Evolutionary conservation across 1,284 basidiomycete genomes (phyloP).

Genomic region (Athelia sp.): DNA sequence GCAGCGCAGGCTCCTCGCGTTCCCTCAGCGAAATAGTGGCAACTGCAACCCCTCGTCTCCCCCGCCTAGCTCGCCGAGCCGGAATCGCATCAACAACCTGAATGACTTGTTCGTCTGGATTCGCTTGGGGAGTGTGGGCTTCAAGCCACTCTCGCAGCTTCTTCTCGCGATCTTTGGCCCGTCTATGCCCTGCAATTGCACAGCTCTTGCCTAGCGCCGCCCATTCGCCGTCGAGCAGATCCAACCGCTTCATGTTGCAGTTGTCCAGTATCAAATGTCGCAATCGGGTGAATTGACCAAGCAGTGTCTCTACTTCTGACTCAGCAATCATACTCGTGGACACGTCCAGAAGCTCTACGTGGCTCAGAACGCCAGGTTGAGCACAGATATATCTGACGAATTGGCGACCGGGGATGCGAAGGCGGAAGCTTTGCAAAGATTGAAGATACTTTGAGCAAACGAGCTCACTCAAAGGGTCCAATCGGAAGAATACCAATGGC

Average conservation of each 20-base stretch:
- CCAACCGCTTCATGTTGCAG: constrained; percentile 39
- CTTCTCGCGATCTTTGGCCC: constrained; percentile 54
- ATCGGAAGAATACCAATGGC: constrained; percentile 67
- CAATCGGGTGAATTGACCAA: constrained; percentile 38
- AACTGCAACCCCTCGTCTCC: constrained; percentile 50
- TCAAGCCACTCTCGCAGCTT: constrained; percentile 49
- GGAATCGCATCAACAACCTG: neutral
- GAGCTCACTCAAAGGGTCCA: constrained; percentile 44
- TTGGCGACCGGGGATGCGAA: constrained; percentile 56
- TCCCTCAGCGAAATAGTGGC: constrained; percentile 52
- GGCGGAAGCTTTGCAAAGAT: constrained; percentile 40
- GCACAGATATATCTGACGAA: constrained; percentile 39
- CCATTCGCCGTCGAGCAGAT: constrained; percentile 45
- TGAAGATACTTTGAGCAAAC: constrained; percentile 38
- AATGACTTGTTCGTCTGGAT: too few relatives aligned
- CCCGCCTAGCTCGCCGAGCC: constrained; percentile 14
- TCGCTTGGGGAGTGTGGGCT: constrained; percentile 6
- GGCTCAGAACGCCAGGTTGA: constrained; percentile 29
- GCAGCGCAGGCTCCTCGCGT: constrained; percentile 10
- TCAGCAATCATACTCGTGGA: constrained; percentile 49
- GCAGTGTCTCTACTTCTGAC: constrained; percentile 43
- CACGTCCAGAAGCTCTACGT: constrained; percentile 50
- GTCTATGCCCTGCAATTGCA: constrained; percentile 47
- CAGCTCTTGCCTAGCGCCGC: constrained; percentile 46
- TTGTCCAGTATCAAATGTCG: constrained; percentile 51